A percentile compares a stretch with the other conserved stretches of the same genome.
Conservation (phyloP, 2,329 filamentous ascomycete genomes). For the Cladosporium sp. region DNA sequence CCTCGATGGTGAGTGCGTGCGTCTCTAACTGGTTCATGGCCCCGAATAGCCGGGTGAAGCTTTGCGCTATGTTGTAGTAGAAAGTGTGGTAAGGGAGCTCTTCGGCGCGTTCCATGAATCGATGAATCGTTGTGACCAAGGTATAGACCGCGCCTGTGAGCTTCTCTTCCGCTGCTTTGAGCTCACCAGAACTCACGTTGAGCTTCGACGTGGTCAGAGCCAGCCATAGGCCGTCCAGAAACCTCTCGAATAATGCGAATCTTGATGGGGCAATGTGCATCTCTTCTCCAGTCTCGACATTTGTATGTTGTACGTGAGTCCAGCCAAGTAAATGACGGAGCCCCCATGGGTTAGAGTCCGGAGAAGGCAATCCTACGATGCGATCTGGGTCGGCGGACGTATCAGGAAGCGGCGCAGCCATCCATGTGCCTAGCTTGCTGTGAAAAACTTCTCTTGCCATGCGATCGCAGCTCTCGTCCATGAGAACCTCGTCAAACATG, state of each 20-base stretch:
- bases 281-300: background rate
- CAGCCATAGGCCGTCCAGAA: background rate
- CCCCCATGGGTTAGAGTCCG: background rate
- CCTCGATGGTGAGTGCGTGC: background rate
- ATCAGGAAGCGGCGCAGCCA: background rate
- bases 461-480: background rate
- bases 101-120: background rate
- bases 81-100: background rate
- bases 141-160: background rate
- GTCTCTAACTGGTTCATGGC: background rate
- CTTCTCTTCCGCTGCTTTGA: background rate
- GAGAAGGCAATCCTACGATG: background rate
- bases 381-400: background rate
- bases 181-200: background rate
- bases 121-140: background rate
- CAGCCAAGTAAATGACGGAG: background rate
- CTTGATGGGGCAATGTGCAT: background rate
- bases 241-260: background rate
- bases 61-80: background rate
- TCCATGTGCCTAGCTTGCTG: background rate
- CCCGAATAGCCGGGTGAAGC: background rate
- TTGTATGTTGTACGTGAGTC: background rate
- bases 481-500: background rate
- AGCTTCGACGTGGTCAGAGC: background rate
- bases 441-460: background rate